Base-by-base conservation (phyloP, 345 rosid species). In the Psidium friedrichsthalianum region DNA sequence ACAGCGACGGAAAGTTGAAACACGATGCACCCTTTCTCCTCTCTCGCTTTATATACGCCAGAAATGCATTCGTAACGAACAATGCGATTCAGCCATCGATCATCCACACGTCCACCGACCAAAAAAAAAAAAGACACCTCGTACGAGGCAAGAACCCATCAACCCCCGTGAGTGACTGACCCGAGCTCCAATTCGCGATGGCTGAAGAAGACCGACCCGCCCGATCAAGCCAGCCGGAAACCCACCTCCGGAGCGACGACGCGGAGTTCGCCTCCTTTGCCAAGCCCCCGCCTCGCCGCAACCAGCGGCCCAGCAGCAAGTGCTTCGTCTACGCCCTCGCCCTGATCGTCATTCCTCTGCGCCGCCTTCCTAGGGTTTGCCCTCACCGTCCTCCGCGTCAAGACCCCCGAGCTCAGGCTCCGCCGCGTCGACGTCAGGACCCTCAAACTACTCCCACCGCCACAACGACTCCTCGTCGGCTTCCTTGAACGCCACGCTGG, bases 311-410 rank as follows among this genome's bases (percentile, higher is more conserved):
- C 24, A 69, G 80, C 25, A 91, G 92, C 36, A 95, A 95, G 83
- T 90, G 91, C 69, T 82, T 91, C 6, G 90, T 93, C 0, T 92
- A 91, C 56, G 15, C 86, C 44, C 90, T 95, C 21, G 85, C 88
- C 21, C 42, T 55, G 55, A 18, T 92, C 52, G 94, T 91, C 29
- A 57, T 90, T 90, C 58, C 51, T 87, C 6, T 55, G 89, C 84
- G 88, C 91, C 13, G 49, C 86, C 27, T 59, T 83, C 22, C 83
- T 95, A 20, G 85, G 87, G 8, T 85, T 90, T 55, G 88, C 94
- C 5, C 22, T 86, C 3, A 58, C 90, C 5, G 87, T 90, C 57
- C 78, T 93, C 58, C 92, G 91, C 0, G 61, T 91, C 36, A 86
- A 53, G 1, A 88, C 86, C 52, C 98, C 96, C 1, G 74, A 82